These are phyloP conservation scores for Termitomyces sp. DNA, from an alignment of 768 basidiomycete genomes.

Conservation along the genomic window DNA sequence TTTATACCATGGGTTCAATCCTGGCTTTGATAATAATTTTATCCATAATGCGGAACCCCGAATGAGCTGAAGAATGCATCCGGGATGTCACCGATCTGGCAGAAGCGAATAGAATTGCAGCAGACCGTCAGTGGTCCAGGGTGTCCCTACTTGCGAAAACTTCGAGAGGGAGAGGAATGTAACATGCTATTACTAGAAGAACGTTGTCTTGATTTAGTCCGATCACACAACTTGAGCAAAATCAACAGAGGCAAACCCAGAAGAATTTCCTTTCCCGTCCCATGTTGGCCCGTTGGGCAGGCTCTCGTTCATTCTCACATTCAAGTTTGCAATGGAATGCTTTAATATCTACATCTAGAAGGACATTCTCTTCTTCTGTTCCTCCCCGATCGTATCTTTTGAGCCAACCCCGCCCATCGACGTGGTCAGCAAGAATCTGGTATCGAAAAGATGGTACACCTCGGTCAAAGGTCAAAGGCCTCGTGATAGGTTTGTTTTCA, in stretches of 20 bases:
- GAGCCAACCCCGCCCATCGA: slow-evolving; percentile 17
- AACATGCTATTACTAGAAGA: too few species aligned
- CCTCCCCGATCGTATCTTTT: neutral
- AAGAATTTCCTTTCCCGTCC: neutral
- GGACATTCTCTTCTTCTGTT: slow-evolving; percentile 2
- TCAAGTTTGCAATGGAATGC: slow-evolving; percentile 14
- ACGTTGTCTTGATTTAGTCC: too few species aligned
- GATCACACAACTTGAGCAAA: too few species aligned
- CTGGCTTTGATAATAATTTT: too few species aligned
- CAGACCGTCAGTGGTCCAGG: too few species aligned
- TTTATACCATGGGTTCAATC: too few species aligned
- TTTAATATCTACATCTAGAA: slow-evolving; percentile 11
- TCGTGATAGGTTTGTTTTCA: slow-evolving; percentile 22
- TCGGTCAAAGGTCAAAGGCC: slow-evolving; percentile 30
- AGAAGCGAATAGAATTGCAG: too few species aligned
- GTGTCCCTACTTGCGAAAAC: too few species aligned
- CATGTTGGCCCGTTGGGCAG: slow-evolving; percentile 29
- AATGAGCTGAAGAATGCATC: too few species aligned
- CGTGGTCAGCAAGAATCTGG: slow-evolving; percentile 24
- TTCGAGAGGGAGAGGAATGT: too few species aligned
- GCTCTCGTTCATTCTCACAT: slow-evolving; percentile 21
- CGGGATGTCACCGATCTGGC: too few species aligned
- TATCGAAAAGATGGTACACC: slow-evolving; percentile 33
- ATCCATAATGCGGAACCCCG: too few species aligned
- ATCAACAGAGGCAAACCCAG: neutral